phyloP scores from a whole-genome alignment of 73 alveolate genomes.

The Effrenium voratum region DNA sequence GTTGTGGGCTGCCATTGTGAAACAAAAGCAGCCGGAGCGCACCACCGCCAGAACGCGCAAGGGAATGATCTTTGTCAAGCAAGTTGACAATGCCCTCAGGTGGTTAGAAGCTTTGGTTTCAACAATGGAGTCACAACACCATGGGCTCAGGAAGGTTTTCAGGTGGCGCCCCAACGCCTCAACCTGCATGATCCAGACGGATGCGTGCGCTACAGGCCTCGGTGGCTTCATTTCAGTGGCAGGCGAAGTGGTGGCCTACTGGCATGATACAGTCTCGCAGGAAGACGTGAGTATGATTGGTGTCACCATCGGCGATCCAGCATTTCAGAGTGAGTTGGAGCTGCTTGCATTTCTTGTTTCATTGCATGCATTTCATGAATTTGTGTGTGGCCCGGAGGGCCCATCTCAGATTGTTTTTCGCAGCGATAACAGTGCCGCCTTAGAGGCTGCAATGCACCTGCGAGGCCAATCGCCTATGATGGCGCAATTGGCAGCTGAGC shows the following conservation, averaged over 20 bases:
- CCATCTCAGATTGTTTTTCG: not conserved
- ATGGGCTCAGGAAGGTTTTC: not conserved
- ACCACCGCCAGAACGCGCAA: not conserved
- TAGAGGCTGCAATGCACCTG: not conserved
- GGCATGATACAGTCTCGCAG: not conserved
- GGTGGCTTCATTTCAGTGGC: not conserved
- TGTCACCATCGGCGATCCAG: not conserved
- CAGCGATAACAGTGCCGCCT: not conserved
- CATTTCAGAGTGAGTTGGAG: slow-evolving; percentile 27
- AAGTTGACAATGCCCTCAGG: not conserved
- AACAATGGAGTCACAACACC: not conserved
- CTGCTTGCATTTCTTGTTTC: not conserved
- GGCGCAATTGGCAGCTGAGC: slow-evolving; percentile 35
- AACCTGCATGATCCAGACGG: slow-evolving; percentile 14
- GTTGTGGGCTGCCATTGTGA: slow-evolving; percentile 33
- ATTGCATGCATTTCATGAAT: not conserved
- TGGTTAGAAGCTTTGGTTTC: not conserved
- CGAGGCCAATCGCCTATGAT: not conserved
- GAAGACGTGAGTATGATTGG: not conserved
- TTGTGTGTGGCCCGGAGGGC: no score
- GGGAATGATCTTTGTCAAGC: not conserved
- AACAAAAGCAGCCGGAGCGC: not conserved
- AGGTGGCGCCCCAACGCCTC: slow-evolving; percentile 26
- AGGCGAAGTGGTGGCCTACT: not conserved
- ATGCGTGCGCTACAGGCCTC: slow-evolving; percentile 35